Conservation (phyloP, 2,329 filamentous ascomycete genomes). For the Thermothelomyces thermophilus region DNA sequence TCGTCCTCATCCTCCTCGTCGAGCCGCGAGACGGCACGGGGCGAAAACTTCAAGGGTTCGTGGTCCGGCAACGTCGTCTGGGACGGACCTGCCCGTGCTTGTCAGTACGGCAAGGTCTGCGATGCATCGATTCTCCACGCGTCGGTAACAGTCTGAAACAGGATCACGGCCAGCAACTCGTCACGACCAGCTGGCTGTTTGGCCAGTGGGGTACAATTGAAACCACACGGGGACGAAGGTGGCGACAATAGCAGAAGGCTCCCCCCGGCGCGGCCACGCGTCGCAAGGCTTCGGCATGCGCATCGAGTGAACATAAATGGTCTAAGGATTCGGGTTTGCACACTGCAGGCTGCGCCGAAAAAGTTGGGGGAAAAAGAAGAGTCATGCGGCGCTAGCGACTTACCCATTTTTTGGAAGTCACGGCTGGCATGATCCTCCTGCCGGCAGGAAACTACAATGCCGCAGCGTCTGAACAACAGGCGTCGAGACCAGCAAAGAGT, state of each 20-base stretch:
- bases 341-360: background rate
- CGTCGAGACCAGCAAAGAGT: background rate
- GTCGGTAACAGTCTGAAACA: background rate
- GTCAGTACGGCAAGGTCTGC: constrained; percentile 14
- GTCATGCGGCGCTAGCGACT: constrained; percentile 12
- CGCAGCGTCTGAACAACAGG: background rate
- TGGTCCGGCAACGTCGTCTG: constrained; percentile 54
- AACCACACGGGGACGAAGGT: constrained; percentile 12
- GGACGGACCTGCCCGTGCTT: constrained; percentile 50
- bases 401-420: constrained; percentile 27
- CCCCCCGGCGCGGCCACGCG: background rate
- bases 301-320: background rate
- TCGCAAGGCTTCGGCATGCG: background rate
- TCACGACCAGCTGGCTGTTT: background rate
- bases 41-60: constrained; percentile 46
- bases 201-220: constrained; percentile 10
- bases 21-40: constrained; percentile 44
- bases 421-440: constrained; percentile 24
- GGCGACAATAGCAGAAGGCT: background rate
- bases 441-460: constrained; percentile 2
- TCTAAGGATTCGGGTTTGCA: background rate
- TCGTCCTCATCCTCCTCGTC: constrained; percentile 46
- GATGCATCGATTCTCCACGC: background rate
- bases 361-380: background rate
- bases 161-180: background rate